Conservation (phyloP, 495 filamentous ascomycete species). For the Tuber aestivum region DNA sequence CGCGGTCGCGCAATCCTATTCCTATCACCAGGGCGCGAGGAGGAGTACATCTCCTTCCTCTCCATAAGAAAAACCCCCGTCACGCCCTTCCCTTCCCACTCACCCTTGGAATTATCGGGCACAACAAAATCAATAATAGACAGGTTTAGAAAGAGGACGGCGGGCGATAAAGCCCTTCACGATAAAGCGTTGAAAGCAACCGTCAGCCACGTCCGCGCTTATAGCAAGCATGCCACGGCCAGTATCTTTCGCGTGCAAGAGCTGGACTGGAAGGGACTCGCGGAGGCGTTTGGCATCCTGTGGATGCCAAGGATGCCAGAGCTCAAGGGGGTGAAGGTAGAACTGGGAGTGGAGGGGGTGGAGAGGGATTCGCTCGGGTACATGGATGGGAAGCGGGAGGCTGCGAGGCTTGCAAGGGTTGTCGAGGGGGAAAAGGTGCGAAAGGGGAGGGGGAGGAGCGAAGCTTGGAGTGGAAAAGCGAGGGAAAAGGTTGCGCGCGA, state of each 20-base stretch:
- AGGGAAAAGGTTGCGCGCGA: constrained; percentile 62
- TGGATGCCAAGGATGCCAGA: constrained; percentile 94
- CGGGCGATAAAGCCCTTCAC: constrained; percentile 70
- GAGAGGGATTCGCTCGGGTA: constrained; percentile 58
- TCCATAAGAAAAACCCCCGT: constrained; percentile 87
- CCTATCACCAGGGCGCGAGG: constrained; percentile 73
- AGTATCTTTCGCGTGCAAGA: constrained; percentile 84
- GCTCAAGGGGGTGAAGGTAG: constrained; percentile 61
- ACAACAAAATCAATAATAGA: constrained; percentile 49
- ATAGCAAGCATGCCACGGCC: constrained; percentile 81
- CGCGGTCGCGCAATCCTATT: constrained; percentile 77
- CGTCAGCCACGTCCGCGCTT: constrained; percentile 84
- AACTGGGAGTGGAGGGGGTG: constrained; percentile 56
- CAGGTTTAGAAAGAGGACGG: constrained; percentile 58
- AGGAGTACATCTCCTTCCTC: constrained; percentile 82
- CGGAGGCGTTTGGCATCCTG: constrained; percentile 73
- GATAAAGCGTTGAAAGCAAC: constrained; percentile 86
- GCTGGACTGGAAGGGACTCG: constrained; percentile 76
- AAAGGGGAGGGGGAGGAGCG: constrained; percentile 48
- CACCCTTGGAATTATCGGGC: constrained; percentile 27
- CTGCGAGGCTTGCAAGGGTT: constrained; percentile 52
- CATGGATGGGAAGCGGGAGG: constrained; percentile 71
- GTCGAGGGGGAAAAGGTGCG: constrained; percentile 42
- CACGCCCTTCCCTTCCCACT: constrained; percentile 44
- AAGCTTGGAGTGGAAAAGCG: constrained; percentile 79